Conservation (phyloP, 176 grass and related monocot genomes). For the Tuctoria greenei region DNA sequence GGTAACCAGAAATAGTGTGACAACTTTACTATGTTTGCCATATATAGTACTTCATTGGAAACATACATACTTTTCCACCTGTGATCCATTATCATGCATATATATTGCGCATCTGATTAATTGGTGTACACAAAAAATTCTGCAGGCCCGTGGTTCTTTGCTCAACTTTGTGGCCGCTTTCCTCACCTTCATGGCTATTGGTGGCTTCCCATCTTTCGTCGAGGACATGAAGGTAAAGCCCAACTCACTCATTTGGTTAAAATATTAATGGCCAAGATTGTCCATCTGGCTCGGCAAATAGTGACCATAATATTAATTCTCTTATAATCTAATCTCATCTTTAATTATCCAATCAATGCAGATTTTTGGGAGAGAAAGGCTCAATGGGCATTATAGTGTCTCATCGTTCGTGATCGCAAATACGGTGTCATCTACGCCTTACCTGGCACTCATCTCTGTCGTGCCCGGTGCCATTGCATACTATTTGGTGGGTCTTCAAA, state of each 20-base stretch:
- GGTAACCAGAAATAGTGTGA: neutral
- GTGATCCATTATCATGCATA: neutral
- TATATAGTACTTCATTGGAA: too few species aligned
- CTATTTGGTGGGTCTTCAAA: constrained; percentile 67
- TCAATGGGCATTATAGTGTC: neutral
- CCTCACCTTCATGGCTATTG: neutral
- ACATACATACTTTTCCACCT: neutral
- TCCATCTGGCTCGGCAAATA: too few species aligned
- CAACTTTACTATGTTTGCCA: too few species aligned
- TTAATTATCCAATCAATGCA: too few species aligned
- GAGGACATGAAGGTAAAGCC: constrained; percentile 8
- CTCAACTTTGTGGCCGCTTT: neutral
- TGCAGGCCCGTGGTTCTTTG: neutral
- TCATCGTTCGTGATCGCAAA: neutral
- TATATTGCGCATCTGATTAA: neutral
- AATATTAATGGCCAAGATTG: too few species aligned
- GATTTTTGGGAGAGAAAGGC: neutral
- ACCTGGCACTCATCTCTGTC: constrained; percentile 76
- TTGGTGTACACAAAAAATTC: neutral
- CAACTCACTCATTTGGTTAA: too few species aligned
- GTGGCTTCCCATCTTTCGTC: neutral
- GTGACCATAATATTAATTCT: too few species aligned
- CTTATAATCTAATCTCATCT: too few species aligned
- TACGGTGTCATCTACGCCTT: constrained; percentile 33
- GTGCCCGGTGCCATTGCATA: constrained; percentile 70